A percentile compares a stretch with the other conserved stretches of the same genome.
Conservation (phyloP, 805 yeast genomes). For the Metschnikowia cubensis region DNA sequence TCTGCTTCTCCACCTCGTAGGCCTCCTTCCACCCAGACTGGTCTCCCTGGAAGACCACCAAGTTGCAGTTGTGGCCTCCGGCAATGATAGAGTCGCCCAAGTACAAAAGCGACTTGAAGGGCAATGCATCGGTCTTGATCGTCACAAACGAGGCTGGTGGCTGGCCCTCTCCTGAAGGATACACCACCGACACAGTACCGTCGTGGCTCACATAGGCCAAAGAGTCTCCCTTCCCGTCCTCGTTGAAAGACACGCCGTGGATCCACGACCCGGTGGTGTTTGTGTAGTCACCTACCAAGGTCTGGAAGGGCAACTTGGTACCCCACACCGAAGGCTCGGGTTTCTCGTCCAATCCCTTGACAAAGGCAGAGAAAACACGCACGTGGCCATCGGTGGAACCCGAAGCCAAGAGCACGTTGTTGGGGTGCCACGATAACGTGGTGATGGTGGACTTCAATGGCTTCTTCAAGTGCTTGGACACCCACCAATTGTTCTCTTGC, state of each 20-base stretch:
- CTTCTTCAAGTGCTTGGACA: constrained; percentile 92
- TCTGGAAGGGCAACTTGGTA: constrained; percentile 88
- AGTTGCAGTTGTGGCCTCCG: constrained; percentile 92
- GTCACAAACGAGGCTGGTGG: constrained; percentile 60
- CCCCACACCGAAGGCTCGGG: constrained; percentile 90
- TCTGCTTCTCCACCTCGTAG: constrained; percentile 50
- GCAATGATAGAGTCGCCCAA: constrained; percentile 64
- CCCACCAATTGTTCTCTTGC: constrained; percentile 98
- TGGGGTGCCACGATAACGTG: constrained; percentile 88
- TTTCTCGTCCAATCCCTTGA: constrained; percentile 83
- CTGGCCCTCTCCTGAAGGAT: constrained; percentile 62
- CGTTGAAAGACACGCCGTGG: constrained; percentile 84
- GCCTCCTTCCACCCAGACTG: constrained; percentile 60
- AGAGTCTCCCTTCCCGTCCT: constrained; percentile 56
- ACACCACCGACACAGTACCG: constrained; percentile 74
- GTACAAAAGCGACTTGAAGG: constrained; percentile 76
- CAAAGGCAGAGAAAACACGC: constrained; percentile 81
- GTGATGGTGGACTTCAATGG: constrained; percentile 88
- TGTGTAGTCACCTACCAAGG: constrained; percentile 76
- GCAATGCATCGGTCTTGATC: constrained; percentile 66
- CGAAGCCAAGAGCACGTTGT: constrained; percentile 78
- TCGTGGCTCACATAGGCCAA: constrained; percentile 85
- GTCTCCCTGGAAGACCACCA: constrained; percentile 75
- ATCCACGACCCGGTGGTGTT: constrained; percentile 80
- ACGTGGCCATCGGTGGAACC: constrained; percentile 95